A percentile compares a stretch with the other conserved stretches of the same genome.
These are phyloP conservation scores for Ophiostoma ulmi DNA, from an alignment of 2,329 filamentous ascomycete species.

Conservation along the genomic window DNA sequence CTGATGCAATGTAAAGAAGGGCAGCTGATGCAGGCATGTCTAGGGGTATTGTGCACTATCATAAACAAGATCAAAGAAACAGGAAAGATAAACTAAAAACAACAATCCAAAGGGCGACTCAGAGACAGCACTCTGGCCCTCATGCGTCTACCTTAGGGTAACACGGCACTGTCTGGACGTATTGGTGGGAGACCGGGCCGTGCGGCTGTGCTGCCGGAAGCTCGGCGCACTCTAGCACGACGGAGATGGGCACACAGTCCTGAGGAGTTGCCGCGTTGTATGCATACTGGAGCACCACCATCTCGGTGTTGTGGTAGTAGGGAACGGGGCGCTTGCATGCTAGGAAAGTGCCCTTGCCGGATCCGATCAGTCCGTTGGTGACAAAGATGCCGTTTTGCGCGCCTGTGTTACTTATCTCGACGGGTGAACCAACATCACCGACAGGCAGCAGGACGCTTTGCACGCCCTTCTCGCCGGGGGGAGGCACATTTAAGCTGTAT, in stretches of 20 bases:
- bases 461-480: not conserved
- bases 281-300: conserved; percentile 38
- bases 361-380: conserved; percentile 24
- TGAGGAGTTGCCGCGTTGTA: conserved; percentile 34
- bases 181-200: conserved; percentile 39
- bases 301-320: conserved; percentile 36
- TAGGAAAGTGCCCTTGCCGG: conserved; percentile 34
- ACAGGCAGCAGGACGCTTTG: conserved; percentile 25
- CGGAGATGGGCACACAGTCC: conserved; percentile 40
- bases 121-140: not conserved
- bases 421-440: conserved; percentile 28
- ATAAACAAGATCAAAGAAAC: not conserved
- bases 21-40: not conserved
- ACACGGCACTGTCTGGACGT: conserved; percentile 38
- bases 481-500: conserved; percentile 35
- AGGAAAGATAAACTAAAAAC: not conserved
- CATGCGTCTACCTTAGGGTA: conserved; percentile 31
- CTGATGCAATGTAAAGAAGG: not conserved
- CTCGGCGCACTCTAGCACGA: conserved; percentile 42
- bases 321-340: conserved; percentile 41
- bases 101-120: not conserved
- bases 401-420: conserved; percentile 23
- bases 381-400: conserved; percentile 39
- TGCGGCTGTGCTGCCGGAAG: conserved; percentile 32
- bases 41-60: not conserved